These are phyloP conservation scores for Pseudopediastrum boryanum DNA, from an alignment of 139 green algal genomes.

Conservation along the genomic window DNA sequence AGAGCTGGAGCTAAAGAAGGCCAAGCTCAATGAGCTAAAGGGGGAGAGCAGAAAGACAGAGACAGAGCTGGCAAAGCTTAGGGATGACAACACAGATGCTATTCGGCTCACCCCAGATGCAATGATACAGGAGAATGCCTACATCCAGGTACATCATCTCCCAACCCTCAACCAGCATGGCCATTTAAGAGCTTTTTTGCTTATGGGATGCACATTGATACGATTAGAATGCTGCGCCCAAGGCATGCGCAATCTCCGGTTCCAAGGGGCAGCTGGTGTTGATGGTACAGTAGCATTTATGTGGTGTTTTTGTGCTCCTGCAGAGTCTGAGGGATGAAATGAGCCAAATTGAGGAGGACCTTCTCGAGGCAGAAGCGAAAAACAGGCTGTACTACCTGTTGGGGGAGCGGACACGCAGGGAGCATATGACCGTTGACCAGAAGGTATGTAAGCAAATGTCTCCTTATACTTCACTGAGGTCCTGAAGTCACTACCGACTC, in stretches of 20 bases:
- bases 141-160: slow-evolving; percentile 57
- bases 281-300: background rate
- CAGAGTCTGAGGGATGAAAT: slow-evolving; percentile 62
- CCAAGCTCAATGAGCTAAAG: slow-evolving; percentile 84
- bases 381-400: slow-evolving; percentile 88
- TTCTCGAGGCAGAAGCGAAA: slow-evolving; percentile 83
- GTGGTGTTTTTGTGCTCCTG: background rate
- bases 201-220: background rate
- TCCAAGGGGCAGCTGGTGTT: background rate
- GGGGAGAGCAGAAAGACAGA: slow-evolving; percentile 1
- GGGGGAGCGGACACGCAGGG: slow-evolving; percentile 73
- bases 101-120: slow-evolving; percentile 46
- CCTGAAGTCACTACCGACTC: too few species aligned
- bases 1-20: slow-evolving; percentile 82
- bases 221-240: background rate
- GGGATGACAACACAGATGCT: slow-evolving; percentile 58
- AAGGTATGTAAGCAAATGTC: slow-evolving; percentile 66
- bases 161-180: slow-evolving; percentile 23
- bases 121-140: slow-evolving; percentile 52
- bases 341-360: slow-evolving; percentile 73
- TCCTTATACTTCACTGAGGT: too few species aligned
- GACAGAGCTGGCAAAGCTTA: slow-evolving; percentile 38
- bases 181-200: background rate
- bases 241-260: background rate
- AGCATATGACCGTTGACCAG: slow-evolving; percentile 76